Evolutionary conservation across 2,329 filamentous ascomycete species (phyloP), one percentile per base, ranked within the genome.

Genomic region (Cordyceps cateniannulata): DNA sequence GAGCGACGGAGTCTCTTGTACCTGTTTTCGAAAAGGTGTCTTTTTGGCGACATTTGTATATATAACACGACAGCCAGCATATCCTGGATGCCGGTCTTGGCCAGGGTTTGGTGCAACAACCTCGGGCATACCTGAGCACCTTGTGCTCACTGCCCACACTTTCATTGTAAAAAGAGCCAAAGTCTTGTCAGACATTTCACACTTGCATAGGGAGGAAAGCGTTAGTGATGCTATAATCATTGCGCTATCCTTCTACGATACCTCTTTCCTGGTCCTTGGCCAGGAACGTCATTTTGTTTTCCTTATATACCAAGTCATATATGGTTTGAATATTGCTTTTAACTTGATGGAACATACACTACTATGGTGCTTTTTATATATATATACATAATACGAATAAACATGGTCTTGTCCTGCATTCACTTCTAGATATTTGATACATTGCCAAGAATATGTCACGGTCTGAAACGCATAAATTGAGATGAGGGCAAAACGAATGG

Each of bases 1-100:
- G 54, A 51, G 59, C 45, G 52, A 52, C 35, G 10, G 20, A 58
- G 45, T 59, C 29, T 57, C 49, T 24, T 60, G 38, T 47, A 18
- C 25, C 18, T 45, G 22, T 38, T 32, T 40, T 22, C 45, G 22
- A 45, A 20, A 29, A 12, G 44, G 53, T 32, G 29, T 29, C 29
- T 14, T n/a, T 14, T 59, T 18, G 35, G 45, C 55, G 55, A 42
- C 25, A 25, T 32, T 29, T 59, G 47, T 59, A 59, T 48, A 59
- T 44, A 42, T 24, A 20, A 40, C 42, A n/a, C 20, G 3, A 35
- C n/a, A 24, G 8, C 38, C n/a, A 24, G 8, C 38, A 18, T 16
- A 32, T 25, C 20, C 12, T 12, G 40, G 29, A 40, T 25, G 25
- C 27, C 53, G 25, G 3, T 44, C 35, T 38, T 24, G 49, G 49